Evolutionary conservation across 1,284 basidiomycete genomes (phyloP).

Genomic region (Ceratobasidium sp.): DNA sequence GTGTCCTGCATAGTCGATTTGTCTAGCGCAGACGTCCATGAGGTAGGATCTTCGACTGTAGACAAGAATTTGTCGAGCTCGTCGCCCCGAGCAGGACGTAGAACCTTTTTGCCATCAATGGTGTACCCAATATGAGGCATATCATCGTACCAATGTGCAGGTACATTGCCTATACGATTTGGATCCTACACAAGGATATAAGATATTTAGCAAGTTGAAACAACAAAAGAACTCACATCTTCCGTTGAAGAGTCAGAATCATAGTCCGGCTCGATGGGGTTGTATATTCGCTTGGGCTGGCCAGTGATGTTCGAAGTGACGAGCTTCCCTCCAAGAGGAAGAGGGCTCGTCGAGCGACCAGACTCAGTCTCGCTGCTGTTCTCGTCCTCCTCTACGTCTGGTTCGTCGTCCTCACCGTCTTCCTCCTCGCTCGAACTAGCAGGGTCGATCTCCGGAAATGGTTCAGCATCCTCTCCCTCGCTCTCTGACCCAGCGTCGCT

Average conservation of each 20-base stretch:
- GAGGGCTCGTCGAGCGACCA: slow-evolving; percentile 43
- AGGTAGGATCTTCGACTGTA: slow-evolving; percentile 90
- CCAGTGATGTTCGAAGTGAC: slow-evolving; percentile 86
- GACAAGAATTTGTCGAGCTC: slow-evolving; percentile 97
- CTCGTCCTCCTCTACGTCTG: slow-evolving; percentile 54
- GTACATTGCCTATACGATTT: slow-evolving; percentile 94
- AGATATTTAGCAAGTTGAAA: slow-evolving; percentile 41
- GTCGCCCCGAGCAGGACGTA: slow-evolving; percentile 94
- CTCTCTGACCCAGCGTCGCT: slow-evolving; percentile 62
- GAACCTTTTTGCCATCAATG: slow-evolving; percentile 92
- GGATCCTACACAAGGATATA: slow-evolving; percentile 67
- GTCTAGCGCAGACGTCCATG: slow-evolving; percentile 96
- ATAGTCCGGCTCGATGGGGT: slow-evolving; percentile 95
- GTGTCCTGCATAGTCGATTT: slow-evolving; percentile 88
- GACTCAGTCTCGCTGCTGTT: slow-evolving; percentile 56
- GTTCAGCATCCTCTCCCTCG: slow-evolving; percentile 55
- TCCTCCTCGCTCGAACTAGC: slow-evolving; percentile 60
- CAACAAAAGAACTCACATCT: slow-evolving; percentile 70
- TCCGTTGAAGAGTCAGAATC: slow-evolving; percentile 98
- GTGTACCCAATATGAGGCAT: slow-evolving; percentile 99
- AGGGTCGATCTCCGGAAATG: slow-evolving; percentile 69
- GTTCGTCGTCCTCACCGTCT: slow-evolving; percentile 51
- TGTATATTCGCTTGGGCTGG: slow-evolving; percentile 88
- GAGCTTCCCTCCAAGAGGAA: slow-evolving; percentile 69
- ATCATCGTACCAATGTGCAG: slow-evolving; percentile 99